Base-by-base conservation (phyloP, 371 early-diverging fungal species). In the Phascolomyces articulosus region DNA sequence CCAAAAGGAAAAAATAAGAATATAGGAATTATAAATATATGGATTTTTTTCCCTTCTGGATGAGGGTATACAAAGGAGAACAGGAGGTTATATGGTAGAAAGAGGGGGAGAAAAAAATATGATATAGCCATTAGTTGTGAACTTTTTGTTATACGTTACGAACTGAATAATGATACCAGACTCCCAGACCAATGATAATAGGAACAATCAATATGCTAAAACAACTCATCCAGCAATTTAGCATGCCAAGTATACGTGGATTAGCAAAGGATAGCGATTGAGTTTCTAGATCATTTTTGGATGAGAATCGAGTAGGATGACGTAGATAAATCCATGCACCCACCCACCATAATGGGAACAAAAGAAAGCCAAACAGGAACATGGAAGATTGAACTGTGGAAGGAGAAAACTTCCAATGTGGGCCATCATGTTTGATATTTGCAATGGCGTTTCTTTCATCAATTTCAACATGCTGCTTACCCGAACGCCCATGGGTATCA, bases 311-410 rank as follows among this genome's bases (percentile, higher is more conserved):
- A 18, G 59, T 20, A 28, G 54, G 65, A 18, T 58, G 66, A 20
- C 56, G 60, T 29, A 60, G 26, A 28, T 60, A 56, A 16, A 60
- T n/a, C 54, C 66, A 66, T 21, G 66, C 66, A 1, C 66, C 66
- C 48, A 66, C 20, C 66, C 66, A 66, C 66, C 66, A 66, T 1
- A 66, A 51, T 9, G 66, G 66, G 40, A 60, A 66, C 16, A 49
- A 55, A 21, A 66, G 24, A 24, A 66, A 66, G 27, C 66, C 66
- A 54, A 66, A 66, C 20, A 66, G 23, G 31, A 66, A 60, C 40
- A 66, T 44, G 27, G 47, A 24, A 13, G 61, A 57, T 49, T 55
- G 66, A 13, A 59, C 40, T 2, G 57, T 24, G 23, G 34, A 38
- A 26, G 53, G 24, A 7, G 40, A n/a, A 9, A 40, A 59, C n/a